phyloP scores from a whole-genome alignment of 176 grass and related monocot species.

The Rhynchospora pubera region DNA sequence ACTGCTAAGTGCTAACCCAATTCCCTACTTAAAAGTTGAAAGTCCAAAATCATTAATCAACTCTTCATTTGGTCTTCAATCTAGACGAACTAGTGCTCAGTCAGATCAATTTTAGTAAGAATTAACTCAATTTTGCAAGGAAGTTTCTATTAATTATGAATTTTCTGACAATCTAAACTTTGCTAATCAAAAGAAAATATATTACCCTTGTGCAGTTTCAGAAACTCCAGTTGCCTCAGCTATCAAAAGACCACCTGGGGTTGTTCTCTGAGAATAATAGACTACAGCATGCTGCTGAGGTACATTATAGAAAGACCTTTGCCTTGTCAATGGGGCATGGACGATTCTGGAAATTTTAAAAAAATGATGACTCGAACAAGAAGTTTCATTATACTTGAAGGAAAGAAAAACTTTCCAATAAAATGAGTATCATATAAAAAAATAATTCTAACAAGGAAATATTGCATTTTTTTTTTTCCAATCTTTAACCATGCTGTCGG shows the following conservation, averaged over 20 bases:
- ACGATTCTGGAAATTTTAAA: conserved; percentile 33
- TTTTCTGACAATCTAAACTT: neutral
- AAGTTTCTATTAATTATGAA: neutral
- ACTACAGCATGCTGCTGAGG: conserved; percentile 35
- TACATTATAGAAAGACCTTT: conserved; percentile 40
- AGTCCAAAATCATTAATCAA: neutral
- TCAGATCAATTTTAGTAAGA: neutral
- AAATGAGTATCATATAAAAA: too few species aligned
- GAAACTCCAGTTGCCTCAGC: conserved; percentile 59
- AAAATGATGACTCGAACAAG: neutral
- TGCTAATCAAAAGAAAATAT: neutral
- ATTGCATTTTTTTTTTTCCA: too few species aligned
- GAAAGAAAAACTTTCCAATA: too few species aligned
- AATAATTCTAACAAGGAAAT: too few species aligned
- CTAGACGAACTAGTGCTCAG: neutral
- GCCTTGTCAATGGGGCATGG: conserved; percentile 47
- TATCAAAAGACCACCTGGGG: conserved; percentile 46
- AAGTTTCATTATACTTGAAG: neutral
- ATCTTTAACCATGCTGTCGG: too few species aligned
- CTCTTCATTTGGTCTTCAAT: neutral
- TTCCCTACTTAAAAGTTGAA: neutral
- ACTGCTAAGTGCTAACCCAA: neutral
- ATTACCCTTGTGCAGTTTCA: conserved; percentile 26
- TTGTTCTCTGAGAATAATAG: conserved; percentile 58
- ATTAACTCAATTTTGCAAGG: neutral